A percentile compares a stretch with the other conserved stretches of the same genome.
Conservation (phyloP, 441 rosid species). For the Francoa sonchifolia region DNA sequence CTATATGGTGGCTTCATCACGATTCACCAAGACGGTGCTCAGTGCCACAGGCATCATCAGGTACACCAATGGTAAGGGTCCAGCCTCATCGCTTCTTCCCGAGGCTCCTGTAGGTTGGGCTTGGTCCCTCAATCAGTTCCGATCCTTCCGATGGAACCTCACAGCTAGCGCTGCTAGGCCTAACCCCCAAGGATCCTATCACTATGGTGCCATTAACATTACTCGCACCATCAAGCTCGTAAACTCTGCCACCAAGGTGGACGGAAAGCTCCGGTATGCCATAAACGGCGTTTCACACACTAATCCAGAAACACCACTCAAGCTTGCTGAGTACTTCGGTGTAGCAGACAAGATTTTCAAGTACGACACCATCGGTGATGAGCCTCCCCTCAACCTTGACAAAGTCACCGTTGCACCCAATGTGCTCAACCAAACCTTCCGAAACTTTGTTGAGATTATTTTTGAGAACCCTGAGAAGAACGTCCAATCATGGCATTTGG, state of each 20-base stretch:
- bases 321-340: conserved; percentile 56
- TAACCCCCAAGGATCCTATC: conserved; percentile 79
- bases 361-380: conserved; percentile 15
- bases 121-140: conserved; percentile 1
- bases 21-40: conserved; percentile 51
- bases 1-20: conserved; percentile 43
- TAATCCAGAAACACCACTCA: conserved; percentile 62
- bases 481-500: conserved; percentile 61
- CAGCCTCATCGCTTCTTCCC: neutral
- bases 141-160: conserved; percentile 55
- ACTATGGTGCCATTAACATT: conserved; percentile 53
- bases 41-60: too few species aligned
- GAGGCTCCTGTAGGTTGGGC: too few species aligned
- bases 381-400: conserved; percentile 16
- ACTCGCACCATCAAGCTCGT: conserved; percentile 37
- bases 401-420: too few species aligned
- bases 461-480: conserved; percentile 50
- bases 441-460: conserved; percentile 46
- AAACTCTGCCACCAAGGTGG: conserved; percentile 41
- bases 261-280: conserved; percentile 59
- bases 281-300: conserved; percentile 60
- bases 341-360: conserved; percentile 22
- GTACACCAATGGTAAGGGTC: too few species aligned
- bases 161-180: conserved; percentile 72
- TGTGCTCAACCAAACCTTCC: conserved; percentile 17